These are phyloP conservation scores for Fusarium vanettenii DNA, from an alignment of 2,329 filamentous ascomycete species.

Conservation along the genomic window DNA sequence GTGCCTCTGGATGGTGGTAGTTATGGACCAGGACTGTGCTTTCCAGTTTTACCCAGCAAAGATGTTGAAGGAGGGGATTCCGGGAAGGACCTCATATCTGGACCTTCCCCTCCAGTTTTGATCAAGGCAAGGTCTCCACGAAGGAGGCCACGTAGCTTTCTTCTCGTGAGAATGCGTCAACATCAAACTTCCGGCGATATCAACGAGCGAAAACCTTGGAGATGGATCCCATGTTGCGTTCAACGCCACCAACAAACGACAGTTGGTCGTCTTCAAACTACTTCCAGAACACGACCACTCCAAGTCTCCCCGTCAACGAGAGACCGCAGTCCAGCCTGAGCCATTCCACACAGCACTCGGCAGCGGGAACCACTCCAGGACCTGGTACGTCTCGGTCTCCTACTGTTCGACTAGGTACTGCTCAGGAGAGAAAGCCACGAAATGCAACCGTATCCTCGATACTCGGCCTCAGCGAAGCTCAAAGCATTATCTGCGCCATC, in stretches of 20 bases:
- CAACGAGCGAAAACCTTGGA: background rate
- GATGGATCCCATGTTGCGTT: constrained; percentile 10
- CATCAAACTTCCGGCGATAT: background rate
- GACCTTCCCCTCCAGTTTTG: background rate
- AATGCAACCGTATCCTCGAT: constrained; percentile 51
- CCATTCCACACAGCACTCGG: constrained; percentile 14
- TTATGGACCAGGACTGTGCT: background rate
- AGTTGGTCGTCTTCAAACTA: constrained; percentile 38
- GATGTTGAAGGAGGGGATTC: background rate
- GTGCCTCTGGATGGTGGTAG: background rate
- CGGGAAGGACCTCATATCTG: background rate
- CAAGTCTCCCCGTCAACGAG: background rate
- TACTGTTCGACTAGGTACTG: constrained; percentile 49
- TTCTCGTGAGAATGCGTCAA: background rate
- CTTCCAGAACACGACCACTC: constrained; percentile 26
- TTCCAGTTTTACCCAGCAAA: background rate
- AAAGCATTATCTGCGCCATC: constrained; percentile 88
- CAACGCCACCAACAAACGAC: constrained; percentile 8
- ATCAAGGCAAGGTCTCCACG: background rate
- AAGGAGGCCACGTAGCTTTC: background rate
- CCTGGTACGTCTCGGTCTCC: constrained; percentile 33
- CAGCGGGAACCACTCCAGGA: constrained; percentile 28
- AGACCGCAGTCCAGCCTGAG: constrained; percentile 18
- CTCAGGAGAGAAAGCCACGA: constrained; percentile 59
- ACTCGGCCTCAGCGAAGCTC: constrained; percentile 62